Evolutionary conservation across 139 green algal species (phyloP).

Genomic region (Astrephomene gubernaculifera): DNA sequence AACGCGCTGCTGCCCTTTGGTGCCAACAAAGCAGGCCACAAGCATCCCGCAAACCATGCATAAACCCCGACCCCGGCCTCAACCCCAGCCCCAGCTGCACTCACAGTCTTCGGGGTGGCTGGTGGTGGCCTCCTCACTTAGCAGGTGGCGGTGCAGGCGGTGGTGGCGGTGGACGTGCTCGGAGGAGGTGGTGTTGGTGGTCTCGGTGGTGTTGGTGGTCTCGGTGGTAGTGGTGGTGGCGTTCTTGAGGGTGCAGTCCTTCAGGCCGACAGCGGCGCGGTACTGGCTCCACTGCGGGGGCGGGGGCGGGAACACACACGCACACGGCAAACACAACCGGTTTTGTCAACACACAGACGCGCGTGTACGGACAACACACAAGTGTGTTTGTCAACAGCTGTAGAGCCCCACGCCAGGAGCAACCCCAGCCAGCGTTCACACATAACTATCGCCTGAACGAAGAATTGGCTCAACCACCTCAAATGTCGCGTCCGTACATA

Average conservation of each 20-base stretch:
- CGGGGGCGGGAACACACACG: not conserved
- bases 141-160: not conserved
- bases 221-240: not conserved
- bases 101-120: not conserved
- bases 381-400: no score
- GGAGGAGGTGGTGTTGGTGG: not conserved
- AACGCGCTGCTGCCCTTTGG: no score
- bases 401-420: no score
- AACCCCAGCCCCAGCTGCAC: no score
- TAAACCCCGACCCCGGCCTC: no score
- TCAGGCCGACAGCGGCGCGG: not conserved
- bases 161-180: constrained; percentile 6
- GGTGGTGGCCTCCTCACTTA: not conserved
- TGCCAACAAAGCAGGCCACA: no score
- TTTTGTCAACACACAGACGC: no score
- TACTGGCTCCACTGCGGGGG: constrained; percentile 18
- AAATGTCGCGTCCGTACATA: not conserved
- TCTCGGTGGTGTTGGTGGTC: not conserved
- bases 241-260: constrained; percentile 1
- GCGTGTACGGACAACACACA: no score
- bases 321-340: not conserved
- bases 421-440: no score
- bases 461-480: no score
- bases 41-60: no score
- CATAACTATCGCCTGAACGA: no score